A percentile compares a stretch with the other conserved stretches of the same genome.
phyloP scores from a whole-genome alignment of 305 asterid species.

The Euphrasia arctica region DNA sequence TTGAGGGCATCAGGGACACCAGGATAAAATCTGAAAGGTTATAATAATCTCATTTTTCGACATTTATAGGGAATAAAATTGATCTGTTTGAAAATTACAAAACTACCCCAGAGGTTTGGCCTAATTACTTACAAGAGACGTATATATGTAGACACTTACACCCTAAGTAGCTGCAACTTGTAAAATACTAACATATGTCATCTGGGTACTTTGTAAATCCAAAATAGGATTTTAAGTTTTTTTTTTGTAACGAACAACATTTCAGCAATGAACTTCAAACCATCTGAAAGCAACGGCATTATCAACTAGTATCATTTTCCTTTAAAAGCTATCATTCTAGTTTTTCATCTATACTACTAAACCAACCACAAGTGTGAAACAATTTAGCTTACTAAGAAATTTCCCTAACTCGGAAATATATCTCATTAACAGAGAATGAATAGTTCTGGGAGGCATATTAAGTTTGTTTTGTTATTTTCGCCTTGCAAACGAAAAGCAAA shows the following conservation, averaged over 20 bases:
- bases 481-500: not conserved
- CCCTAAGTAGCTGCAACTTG: too few relatives aligned
- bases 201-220: too few relatives aligned
- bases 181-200: too few relatives aligned
- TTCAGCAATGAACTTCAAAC: too few relatives aligned
- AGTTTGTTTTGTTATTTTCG: not conserved
- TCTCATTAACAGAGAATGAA: not conserved
- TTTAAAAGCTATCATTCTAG: not conserved
- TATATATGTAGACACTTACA: too few relatives aligned
- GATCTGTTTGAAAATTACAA: not conserved
- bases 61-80: conserved; percentile 9
- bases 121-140: not conserved
- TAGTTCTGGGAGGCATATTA: not conserved
- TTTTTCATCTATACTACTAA: not conserved
- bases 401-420: not conserved
- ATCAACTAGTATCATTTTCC: not conserved
- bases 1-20: conserved; percentile 93
- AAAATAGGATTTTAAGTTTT: too few relatives aligned
- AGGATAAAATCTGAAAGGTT: conserved; percentile 74
- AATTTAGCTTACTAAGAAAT: not conserved
- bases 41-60: conserved; percentile 15
- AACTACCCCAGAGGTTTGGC: not conserved
- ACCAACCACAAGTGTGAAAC: not conserved
- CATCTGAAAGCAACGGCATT: too few relatives aligned
- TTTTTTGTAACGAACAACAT: too few relatives aligned